Percentiles rank a stretch among this genome's conserved stretches.
phyloP scores from a whole-genome alignment of 148 eudicot genomes.

The Vaccinium darrowii region DNA sequence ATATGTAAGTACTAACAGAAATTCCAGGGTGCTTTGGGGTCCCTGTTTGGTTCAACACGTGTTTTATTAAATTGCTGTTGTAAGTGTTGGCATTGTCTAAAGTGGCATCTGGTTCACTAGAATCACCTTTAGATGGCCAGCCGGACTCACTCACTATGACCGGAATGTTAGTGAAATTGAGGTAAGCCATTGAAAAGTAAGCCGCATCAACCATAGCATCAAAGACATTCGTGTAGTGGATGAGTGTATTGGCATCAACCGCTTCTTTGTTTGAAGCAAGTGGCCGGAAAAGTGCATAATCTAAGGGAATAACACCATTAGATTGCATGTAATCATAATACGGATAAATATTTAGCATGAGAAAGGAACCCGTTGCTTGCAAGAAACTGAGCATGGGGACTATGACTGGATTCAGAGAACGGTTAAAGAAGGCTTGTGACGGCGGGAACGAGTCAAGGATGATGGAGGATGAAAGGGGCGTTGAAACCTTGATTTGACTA shows the following conservation, averaged over 20 bases:
- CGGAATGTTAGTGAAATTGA: constrained; percentile 72
- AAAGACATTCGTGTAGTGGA: constrained; percentile 81
- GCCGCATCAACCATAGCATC: constrained; percentile 92
- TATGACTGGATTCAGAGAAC: constrained; percentile 51
- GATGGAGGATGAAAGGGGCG: constrained; percentile 63
- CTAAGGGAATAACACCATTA: constrained; percentile 80
- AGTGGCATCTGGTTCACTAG: constrained; percentile 71
- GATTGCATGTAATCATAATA: constrained; percentile 83
- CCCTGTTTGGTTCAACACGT: constrained; percentile 64
- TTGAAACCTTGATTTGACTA: constrained; percentile 66
- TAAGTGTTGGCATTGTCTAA: constrained; percentile 79
- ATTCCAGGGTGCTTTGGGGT: constrained; percentile 82
- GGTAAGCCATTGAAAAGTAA: constrained; percentile 74
- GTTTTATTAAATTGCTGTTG: constrained; percentile 78
- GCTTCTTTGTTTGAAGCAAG: constrained; percentile 76
- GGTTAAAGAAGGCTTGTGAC: constrained; percentile 84
- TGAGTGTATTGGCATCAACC: constrained; percentile 75
- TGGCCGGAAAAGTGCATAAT: constrained; percentile 74
- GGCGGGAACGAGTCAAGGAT: constrained; percentile 89
- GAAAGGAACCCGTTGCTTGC: constrained; percentile 58
- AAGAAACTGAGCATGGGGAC: constrained; percentile 68
- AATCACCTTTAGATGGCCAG: constrained; percentile 87
- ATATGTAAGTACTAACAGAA: constrained; percentile 71
- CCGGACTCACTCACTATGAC: constrained; percentile 88
- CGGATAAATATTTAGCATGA: constrained; percentile 81